Percentiles rank a stretch among this genome's conserved stretches.
Evolutionary conservation across 2,329 filamentous ascomycete genomes (phyloP).

Genomic region (Pyrenochaeta sp.): DNA sequence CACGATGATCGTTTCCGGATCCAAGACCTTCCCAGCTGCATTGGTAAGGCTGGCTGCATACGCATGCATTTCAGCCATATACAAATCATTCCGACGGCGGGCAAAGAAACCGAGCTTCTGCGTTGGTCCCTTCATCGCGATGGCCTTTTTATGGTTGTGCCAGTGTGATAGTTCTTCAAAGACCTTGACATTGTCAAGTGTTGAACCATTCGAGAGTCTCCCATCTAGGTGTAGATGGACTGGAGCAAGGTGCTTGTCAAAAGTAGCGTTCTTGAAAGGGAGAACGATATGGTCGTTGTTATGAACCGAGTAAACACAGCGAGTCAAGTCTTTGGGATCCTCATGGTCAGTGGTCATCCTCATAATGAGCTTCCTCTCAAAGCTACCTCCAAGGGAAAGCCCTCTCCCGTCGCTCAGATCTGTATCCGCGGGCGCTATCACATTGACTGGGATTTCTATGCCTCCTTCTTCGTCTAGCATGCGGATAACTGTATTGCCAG

Average conservation of each 20-base stretch:
- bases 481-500: too few relatives aligned
- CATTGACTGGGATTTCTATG: too few relatives aligned
- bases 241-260: constrained; percentile 57
- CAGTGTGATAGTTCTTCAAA: constrained; percentile 64
- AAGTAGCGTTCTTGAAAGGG: constrained; percentile 57
- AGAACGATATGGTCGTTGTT: constrained; percentile 45
- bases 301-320: constrained; percentile 2
- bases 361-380: constrained; percentile 3
- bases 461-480: too few relatives aligned
- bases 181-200: constrained; percentile 46
- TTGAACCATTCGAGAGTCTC: constrained; percentile 30
- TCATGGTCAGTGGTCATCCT: constrained; percentile 5
- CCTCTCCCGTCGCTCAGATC: too few relatives aligned
- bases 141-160: constrained; percentile 63
- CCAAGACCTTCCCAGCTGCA: constrained; percentile 21
- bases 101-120: constrained; percentile 6
- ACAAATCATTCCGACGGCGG: constrained; percentile 22
- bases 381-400: too few relatives aligned
- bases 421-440: too few relatives aligned
- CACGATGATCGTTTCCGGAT: constrained; percentile 18
- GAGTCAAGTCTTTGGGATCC: constrained; percentile 4
- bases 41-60: constrained; percentile 25
- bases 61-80: constrained; percentile 24
- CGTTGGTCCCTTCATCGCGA: constrained; percentile 26
- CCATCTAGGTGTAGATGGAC: constrained; percentile 53